phyloP scores from a whole-genome alignment of 345 rosid genomes.

The Bruguiera sexangula region DNA sequence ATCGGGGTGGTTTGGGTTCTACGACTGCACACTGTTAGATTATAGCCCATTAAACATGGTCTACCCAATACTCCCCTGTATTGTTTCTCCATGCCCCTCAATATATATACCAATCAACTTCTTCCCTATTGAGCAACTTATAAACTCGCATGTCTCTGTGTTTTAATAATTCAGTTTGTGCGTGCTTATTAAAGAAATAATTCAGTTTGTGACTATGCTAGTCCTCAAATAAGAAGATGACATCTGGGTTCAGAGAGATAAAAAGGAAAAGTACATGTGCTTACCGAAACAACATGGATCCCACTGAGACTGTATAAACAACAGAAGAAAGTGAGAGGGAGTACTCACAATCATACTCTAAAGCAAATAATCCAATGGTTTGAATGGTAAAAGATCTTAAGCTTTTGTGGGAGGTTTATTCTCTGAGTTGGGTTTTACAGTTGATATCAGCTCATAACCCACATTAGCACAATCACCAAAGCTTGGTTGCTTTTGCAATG shows the following conservation, averaged over 20 bases:
- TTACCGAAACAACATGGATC: neutral
- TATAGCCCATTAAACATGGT: no score
- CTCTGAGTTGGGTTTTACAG: slow-evolving; percentile 13
- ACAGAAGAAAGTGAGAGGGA: neutral
- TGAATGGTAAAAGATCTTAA: neutral
- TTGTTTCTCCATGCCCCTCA: no score
- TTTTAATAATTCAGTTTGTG: no score
- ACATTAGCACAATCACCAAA: slow-evolving; percentile 3
- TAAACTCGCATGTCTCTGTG: no score
- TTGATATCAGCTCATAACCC: slow-evolving; percentile 14
- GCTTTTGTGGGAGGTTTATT: neutral
- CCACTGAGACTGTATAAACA: neutral
- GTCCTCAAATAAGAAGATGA: no score
- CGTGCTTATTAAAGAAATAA: no score
- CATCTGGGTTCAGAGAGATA: no score
- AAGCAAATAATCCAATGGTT: neutral
- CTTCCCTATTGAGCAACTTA: no score
- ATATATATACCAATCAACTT: no score
- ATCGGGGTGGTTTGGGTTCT: neutral
- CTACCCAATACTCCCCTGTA: neutral
- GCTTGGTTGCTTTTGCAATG: slow-evolving; percentile 7
- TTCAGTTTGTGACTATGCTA: no score
- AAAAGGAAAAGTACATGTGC: no score
- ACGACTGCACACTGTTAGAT: no score
- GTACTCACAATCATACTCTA: neutral